Conservation (phyloP, 768 basidiomycete genomes). For the Albatrellus ellisii region DNA sequence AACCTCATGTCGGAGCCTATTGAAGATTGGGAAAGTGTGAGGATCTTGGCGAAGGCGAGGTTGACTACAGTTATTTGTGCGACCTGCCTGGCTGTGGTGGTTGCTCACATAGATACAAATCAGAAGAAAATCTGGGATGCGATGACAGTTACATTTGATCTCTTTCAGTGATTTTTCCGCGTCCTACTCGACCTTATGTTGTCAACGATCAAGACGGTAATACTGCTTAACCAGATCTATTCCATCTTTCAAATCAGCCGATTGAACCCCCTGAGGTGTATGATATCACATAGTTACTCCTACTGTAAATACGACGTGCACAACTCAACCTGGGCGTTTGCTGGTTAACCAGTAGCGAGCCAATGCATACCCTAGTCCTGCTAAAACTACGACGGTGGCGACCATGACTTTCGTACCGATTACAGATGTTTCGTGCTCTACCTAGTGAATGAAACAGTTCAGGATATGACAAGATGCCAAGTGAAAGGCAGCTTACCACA, state of each 20-base stretch:
- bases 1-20: slow-evolving; percentile 1
- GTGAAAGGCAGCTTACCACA: slow-evolving; percentile 34
- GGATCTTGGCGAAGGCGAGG: neutral
- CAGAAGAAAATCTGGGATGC: slow-evolving; percentile 8
- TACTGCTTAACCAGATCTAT: neutral
- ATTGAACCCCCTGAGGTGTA: neutral
- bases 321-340: neutral
- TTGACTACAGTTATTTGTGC: slow-evolving; percentile 1
- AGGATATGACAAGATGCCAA: neutral
- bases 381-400: slow-evolving; percentile 26
- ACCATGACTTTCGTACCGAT: slow-evolving; percentile 36
- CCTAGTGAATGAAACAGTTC: slow-evolving; percentile 24
- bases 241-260: neutral
- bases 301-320: neutral
- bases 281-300: neutral
- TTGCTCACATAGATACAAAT: neutral
- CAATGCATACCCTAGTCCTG: slow-evolving; percentile 27
- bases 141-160: neutral
- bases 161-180: neutral
- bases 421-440: slow-evolving; percentile 63
- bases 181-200: neutral
- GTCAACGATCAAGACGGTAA: neutral
- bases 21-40: neutral
- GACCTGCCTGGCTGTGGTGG: slow-evolving; percentile 3
- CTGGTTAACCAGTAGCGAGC: slow-evolving; percentile 37